These are phyloP conservation scores for Iberis pinnata DNA, from an alignment of 345 rosid species.

Conservation along the genomic window DNA sequence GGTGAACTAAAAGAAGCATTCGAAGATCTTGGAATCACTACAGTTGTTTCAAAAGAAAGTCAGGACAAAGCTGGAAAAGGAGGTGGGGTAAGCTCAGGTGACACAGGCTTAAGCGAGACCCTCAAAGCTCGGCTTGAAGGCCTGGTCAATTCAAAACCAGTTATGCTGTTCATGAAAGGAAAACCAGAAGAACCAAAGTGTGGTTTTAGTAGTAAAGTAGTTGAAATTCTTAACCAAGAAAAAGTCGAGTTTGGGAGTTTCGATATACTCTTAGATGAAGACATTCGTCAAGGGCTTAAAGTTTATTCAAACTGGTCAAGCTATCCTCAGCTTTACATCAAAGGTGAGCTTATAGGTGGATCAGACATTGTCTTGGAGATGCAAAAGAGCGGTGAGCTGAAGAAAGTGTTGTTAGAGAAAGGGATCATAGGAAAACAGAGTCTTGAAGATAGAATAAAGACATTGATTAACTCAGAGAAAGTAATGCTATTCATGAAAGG, in stretches of 20 bases:
- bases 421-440: slow-evolving; percentile 44
- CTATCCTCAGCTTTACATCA: slow-evolving; percentile 81
- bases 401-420: slow-evolving; percentile 52
- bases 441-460: slow-evolving; percentile 57
- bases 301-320: slow-evolving; percentile 95
- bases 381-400: slow-evolving; percentile 92
- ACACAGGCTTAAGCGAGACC: slow-evolving; percentile 51
- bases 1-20: slow-evolving; percentile 79
- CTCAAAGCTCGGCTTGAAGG: slow-evolving; percentile 51
- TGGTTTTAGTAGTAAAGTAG: slow-evolving; percentile 86
- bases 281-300: slow-evolving; percentile 91
- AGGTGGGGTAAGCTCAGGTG: slow-evolving; percentile 40
- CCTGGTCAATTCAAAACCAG: slow-evolving; percentile 58
- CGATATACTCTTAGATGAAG: slow-evolving; percentile 69
- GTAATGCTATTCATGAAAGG: slow-evolving; percentile 99
- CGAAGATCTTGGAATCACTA: slow-evolving; percentile 52
- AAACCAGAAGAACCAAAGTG: slow-evolving; percentile 81
- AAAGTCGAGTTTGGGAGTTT: slow-evolving; percentile 68
- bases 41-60: slow-evolving; percentile 22
- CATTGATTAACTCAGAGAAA: slow-evolving; percentile 51
- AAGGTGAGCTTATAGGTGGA: slow-evolving; percentile 81
- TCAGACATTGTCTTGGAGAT: slow-evolving; percentile 86
- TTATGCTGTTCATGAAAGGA: slow-evolving; percentile 95
- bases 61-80: slow-evolving; percentile 37
- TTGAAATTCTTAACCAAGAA: slow-evolving; percentile 71